Evolutionary conservation across 148 eudicot genomes (phyloP), one percentile per base, ranked within the genome.

Genomic region (Heliosperma pusillum): DNA sequence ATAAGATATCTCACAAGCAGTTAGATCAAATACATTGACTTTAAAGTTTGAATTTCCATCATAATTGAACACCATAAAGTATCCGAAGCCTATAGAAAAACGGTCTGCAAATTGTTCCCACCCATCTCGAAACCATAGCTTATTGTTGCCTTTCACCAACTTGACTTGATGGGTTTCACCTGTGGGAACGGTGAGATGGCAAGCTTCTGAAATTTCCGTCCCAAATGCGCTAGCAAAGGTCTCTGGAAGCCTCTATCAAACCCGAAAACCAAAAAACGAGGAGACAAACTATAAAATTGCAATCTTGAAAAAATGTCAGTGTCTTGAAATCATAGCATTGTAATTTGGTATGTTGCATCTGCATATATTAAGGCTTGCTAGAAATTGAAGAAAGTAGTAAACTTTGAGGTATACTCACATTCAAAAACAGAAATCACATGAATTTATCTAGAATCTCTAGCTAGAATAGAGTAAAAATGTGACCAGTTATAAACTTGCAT

Each of bases 101-200:
- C 76, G 75, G 30, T 77, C 64, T 1, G 75, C 66, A 70, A 88
- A 88, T 0, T 82, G 80, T 9, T 70, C 27, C 83, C 82, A 84
- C 33, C 87, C 88, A 50, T 82, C 76, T 10, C 27, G 11, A 63
- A 87, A 80, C 82, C 86, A 80, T 17, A 85, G 29, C 45, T 69
- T 17, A 42, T 76, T 5, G 59, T 66, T 74, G 42, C 80, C 70
- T 52, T 71, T 52, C 58, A 42, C 47, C 75, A 77, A n/a, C 20
- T 24, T 53, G 17, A 87, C 90, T 8, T 21, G 52, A 72, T 77
- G 80, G 12, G 66, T 73, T 66, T 78, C 79, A 56, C 85, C 88
- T 27, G 81, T 79, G n/a, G 90, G 88, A 72, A 80, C 80, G 0
- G 67, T 77, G 29, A 87, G 84, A 29, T 60, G 64, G 67, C 76